Conservation (phyloP, 306 rosid genomes). For the Vigna trinervia region DNA sequence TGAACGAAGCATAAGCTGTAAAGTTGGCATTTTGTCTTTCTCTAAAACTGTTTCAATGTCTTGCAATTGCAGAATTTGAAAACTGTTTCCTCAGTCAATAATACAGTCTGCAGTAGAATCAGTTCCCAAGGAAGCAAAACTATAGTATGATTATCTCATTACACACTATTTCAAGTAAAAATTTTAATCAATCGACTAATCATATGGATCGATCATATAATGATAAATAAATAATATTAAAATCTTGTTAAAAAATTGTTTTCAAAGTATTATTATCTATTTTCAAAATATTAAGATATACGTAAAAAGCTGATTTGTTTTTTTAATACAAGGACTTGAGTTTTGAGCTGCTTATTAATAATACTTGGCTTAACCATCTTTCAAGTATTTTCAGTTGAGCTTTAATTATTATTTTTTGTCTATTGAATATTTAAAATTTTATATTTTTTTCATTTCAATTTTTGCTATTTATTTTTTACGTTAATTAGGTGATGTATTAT, state of each 20-base stretch:
- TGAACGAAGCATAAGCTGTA: conserved; percentile 2
- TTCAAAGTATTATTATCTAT: too few species aligned
- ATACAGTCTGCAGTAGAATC: conserved; percentile 29
- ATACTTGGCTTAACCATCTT: too few species aligned
- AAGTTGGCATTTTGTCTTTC: conserved; percentile 34
- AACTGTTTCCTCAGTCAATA: conserved; percentile 35
- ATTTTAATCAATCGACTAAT: background rate
- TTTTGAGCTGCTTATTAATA: background rate
- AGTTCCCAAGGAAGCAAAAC: conserved; percentile 49
- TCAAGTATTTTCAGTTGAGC: too few species aligned
- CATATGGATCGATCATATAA: too few species aligned
- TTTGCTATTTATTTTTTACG: too few species aligned
- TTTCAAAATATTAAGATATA: background rate
- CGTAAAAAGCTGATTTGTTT: background rate
- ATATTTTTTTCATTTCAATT: too few species aligned
- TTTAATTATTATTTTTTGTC: too few species aligned
- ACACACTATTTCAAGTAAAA: background rate
- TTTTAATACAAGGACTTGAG: too few species aligned
- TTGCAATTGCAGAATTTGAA: conserved; percentile 34
- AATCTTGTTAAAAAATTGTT: too few species aligned
- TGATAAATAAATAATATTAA: too few species aligned
- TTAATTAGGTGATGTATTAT: too few species aligned
- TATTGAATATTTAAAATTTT: too few species aligned
- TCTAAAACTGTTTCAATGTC: conserved; percentile 24
- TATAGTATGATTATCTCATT: conserved; percentile 27